Base-by-base conservation (phyloP, 1,284 basidiomycete genomes). In the Waitea zeae region DNA sequence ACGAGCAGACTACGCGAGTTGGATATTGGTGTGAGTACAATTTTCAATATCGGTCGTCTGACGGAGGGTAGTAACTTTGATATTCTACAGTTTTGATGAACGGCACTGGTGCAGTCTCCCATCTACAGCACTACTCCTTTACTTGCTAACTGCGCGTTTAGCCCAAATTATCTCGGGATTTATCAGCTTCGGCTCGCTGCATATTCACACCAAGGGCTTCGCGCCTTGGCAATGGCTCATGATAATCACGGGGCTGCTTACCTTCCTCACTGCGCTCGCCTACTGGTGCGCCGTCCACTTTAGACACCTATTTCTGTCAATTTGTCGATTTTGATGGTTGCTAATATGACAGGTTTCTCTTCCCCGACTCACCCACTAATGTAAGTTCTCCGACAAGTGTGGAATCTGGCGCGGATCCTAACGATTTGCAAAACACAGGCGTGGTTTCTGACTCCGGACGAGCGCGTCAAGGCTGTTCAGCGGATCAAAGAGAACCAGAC, bases 401-500 rank as follows among this genome's bases (percentile, higher is more conserved):
- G n/a, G n/a, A n/a, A n/a, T n/a, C n/a, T n/a, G n/a, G n/a, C n/a
- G n/a, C n/a, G n/a, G n/a, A n/a, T n/a, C n/a, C n/a, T n/a, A n/a
- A n/a, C n/a, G n/a, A n/a, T n/a, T n/a, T n/a, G n/a, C n/a, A n/a
- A n/a, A n/a, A n/a, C n/a, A n/a, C n/a, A n/a, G n/a, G 77, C 80
- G 11, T 70, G 70, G 66, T 82, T 80, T 54, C 53, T 86, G 33
- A 78, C 75, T 1, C 56, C 53, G 2, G 57, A 61, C 28, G 78
- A 83, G 44, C 64, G 73, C 13, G 54, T 57, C 7, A 62, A 70
- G n/a, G 79, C 78, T 2, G 59, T 84, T 12, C 62, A 70, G 42
- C 70, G 82, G 22, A 74, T 86, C 47, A 72, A 72, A 56, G 70
- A 65, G n/a, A 80, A 80, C 45, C 76, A 80, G 60, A 68, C 74